phyloP scores from a whole-genome alignment of 1,139 yeast species.

The Candida sp. region DNA sequence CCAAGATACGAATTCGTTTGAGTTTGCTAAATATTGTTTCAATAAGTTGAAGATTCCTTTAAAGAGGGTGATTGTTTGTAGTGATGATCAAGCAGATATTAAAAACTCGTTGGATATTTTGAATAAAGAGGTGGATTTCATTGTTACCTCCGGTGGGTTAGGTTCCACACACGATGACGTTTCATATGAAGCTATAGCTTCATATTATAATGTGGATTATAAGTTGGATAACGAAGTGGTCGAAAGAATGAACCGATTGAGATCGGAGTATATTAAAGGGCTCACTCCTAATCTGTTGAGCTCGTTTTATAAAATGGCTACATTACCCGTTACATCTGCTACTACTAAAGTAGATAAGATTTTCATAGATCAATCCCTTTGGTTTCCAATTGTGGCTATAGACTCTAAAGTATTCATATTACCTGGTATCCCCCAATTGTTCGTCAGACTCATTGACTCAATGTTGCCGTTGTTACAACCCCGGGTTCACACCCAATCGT shows the following conservation, averaged over 20 bases:
- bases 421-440: conserved; percentile 82
- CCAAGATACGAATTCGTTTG: conserved; percentile 70
- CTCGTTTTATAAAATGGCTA: conserved; percentile 78
- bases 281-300: conserved; percentile 43
- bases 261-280: conserved; percentile 35
- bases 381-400: conserved; percentile 83
- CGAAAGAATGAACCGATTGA: conserved; percentile 52
- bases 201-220: conserved; percentile 53
- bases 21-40: conserved; percentile 71
- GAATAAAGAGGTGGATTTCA: conserved; percentile 52
- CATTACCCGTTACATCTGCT: conserved; percentile 45
- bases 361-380: conserved; percentile 54
- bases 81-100: conserved; percentile 72
- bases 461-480: conserved; percentile 22
- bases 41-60: conserved; percentile 47
- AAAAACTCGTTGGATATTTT: conserved; percentile 47
- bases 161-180: conserved; percentile 93
- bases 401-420: conserved; percentile 61
- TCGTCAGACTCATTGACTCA: conserved; percentile 45
- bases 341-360: conserved; percentile 38
- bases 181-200: conserved; percentile 72
- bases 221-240: conserved; percentile 56
- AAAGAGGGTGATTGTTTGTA: conserved; percentile 66
- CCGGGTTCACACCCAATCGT: conserved; percentile 22
- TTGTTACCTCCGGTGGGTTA: conserved; percentile 80